phyloP scores from a whole-genome alignment of 805 yeast genomes.

The Nakazawaea pomicola region DNA sequence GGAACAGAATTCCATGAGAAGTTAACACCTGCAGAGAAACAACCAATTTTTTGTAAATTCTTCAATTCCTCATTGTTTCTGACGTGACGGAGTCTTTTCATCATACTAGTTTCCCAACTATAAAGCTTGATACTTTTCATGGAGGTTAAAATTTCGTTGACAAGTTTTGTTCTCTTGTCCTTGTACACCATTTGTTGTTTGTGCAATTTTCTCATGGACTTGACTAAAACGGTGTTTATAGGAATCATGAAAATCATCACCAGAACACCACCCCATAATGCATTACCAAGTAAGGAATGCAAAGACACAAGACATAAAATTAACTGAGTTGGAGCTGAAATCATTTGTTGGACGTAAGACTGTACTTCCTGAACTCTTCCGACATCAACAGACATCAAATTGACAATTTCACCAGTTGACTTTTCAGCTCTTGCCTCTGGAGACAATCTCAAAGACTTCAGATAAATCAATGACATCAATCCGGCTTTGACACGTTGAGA shows the following conservation, averaged over 20 bases:
- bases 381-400: slow-evolving; percentile 75
- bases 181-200: slow-evolving; percentile 57
- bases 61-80: slow-evolving; percentile 56
- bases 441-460: slow-evolving; percentile 66
- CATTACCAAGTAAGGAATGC: slow-evolving; percentile 49
- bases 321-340: slow-evolving; percentile 57
- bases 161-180: slow-evolving; percentile 53
- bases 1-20: slow-evolving; percentile 66
- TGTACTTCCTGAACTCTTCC: slow-evolving; percentile 55
- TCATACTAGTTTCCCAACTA: slow-evolving; percentile 67
- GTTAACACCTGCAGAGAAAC: slow-evolving; percentile 38
- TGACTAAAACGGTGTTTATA: slow-evolving; percentile 43
- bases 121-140: slow-evolving; percentile 64
- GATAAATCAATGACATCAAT: slow-evolving; percentile 61
- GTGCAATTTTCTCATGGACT: slow-evolving; percentile 38
- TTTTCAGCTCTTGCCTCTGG: slow-evolving; percentile 54
- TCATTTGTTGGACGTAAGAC: slow-evolving; percentile 46
- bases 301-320: slow-evolving; percentile 49
- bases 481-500: slow-evolving; percentile 65
- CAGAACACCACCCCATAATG: slow-evolving; percentile 53
- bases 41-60: slow-evolving; percentile 44
- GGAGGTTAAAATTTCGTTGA: slow-evolving; percentile 54
- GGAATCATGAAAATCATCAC: slow-evolving; percentile 56
- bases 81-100: slow-evolving; percentile 41
- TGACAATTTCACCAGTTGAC: slow-evolving; percentile 76